phyloP scores from a whole-genome alignment of 2,329 filamentous ascomycete genomes.

The Colletotrichum sp. region DNA sequence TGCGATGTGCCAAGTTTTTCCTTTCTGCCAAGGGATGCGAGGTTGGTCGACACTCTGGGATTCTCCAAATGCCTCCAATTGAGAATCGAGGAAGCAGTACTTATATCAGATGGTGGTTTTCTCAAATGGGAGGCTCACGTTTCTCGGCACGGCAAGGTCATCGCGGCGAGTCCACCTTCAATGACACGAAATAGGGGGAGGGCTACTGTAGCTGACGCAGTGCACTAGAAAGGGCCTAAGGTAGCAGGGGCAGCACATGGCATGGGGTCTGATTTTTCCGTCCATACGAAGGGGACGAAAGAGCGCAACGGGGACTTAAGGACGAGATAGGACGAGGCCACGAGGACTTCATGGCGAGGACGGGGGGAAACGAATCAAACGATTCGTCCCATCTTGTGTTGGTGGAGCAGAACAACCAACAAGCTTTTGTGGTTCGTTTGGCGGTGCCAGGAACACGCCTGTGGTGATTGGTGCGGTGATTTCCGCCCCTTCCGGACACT shows the following conservation, averaged over 20 bases:
- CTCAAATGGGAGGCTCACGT: not conserved
- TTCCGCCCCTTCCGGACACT: not conserved
- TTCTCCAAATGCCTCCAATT: not conserved
- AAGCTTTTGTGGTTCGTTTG: constrained; percentile 5
- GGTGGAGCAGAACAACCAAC: not conserved
- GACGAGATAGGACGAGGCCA: not conserved
- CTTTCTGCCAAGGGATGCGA: constrained; percentile 6
- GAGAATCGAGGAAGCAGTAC: not conserved
- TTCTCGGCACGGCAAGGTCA: not conserved
- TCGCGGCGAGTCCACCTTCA: not conserved
- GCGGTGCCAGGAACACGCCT: constrained; percentile 1
- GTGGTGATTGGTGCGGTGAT: not conserved
- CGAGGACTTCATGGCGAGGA: not conserved
- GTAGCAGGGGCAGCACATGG: not conserved
- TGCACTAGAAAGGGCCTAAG: not conserved
- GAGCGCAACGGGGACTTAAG: not conserved
- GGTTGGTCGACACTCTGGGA: not conserved
- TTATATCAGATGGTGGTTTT: constrained; percentile 5
- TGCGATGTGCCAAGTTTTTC: not conserved
- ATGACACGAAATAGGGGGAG: not conserved
- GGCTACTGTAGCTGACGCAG: not conserved
- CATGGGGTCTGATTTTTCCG: constrained; percentile 4
- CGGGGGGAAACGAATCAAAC: not conserved
- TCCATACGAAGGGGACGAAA: constrained; percentile 3
- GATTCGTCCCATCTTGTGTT: not conserved